Percentiles rank a stretch among this genome's conserved stretches.
These are phyloP conservation scores for Pythium grandisporangium DNA, from an alignment of 352 stramenopile genomes.

Conservation along the genomic window DNA sequence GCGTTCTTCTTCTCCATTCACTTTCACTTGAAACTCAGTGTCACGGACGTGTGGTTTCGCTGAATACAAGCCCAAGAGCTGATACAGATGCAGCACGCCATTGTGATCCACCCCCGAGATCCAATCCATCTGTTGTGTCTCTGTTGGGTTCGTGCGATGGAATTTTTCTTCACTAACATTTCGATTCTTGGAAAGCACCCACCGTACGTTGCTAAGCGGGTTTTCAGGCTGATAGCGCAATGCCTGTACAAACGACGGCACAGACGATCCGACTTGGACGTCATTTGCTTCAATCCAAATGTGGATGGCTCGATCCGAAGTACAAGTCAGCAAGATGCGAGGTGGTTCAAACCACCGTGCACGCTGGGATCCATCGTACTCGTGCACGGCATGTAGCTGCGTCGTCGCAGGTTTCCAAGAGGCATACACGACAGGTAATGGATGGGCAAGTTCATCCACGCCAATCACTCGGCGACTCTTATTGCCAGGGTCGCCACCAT, in stretches of 20 bases:
- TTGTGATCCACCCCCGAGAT: conserved; percentile 57
- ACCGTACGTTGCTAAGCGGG: conserved; percentile 57
- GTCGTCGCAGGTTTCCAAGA: conserved; percentile 72
- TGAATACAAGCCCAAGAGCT: conserved; percentile 28
- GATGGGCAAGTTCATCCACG: conserved; percentile 35
- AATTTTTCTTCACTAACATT: conserved; percentile 80
- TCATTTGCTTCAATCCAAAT: conserved; percentile 51
- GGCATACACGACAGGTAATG: conserved; percentile 64
- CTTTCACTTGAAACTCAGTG: conserved; percentile 57
- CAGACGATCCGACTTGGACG: background rate
- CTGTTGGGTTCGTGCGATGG: conserved; percentile 24
- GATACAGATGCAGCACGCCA: conserved; percentile 64
- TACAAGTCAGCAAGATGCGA: conserved; percentile 73
- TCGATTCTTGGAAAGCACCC: conserved; percentile 72
- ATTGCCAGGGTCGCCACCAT: conserved; percentile 1
- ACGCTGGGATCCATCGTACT: conserved; percentile 45
- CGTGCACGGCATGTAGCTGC: conserved; percentile 34
- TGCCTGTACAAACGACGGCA: conserved; percentile 18
- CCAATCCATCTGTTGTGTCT: conserved; percentile 56
- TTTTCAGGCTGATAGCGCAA: conserved; percentile 44
- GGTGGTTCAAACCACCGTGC: conserved; percentile 68
- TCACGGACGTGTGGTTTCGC: conserved; percentile 28
- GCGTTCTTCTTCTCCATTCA: conserved; percentile 44
- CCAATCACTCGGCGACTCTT: conserved; percentile 7
- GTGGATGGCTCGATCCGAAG: conserved; percentile 27